Evolutionary conservation across 768 basidiomycete genomes (phyloP).

Genomic region (Termitomyces sp.): DNA sequence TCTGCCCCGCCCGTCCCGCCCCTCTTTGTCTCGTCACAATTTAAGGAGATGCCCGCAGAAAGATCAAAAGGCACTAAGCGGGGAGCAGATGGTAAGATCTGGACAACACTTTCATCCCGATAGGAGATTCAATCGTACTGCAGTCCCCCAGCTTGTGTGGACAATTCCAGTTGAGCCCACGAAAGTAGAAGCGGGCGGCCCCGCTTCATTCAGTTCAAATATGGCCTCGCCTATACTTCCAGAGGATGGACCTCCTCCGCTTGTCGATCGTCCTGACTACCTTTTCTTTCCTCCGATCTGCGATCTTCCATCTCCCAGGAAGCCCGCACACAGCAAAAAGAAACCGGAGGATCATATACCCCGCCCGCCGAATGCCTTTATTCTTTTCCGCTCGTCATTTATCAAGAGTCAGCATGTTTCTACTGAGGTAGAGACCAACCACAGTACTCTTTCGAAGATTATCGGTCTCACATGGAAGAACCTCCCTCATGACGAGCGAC

Average conservation of each 20-base stretch:
- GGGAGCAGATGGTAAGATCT: conserved; percentile 28
- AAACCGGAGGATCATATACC: conserved; percentile 74
- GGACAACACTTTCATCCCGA: background rate
- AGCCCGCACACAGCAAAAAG: conserved; percentile 57
- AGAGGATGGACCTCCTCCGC: conserved; percentile 38
- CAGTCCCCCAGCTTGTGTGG: conserved; percentile 43
- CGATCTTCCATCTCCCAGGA: conserved; percentile 30
- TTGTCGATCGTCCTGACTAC: conserved; percentile 32
- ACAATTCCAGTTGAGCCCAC: conserved; percentile 33
- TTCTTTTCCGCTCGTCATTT: conserved; percentile 80
- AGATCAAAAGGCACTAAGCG: conserved; percentile 35
- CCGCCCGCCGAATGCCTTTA: conserved; percentile 82
- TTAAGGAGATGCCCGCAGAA: conserved; percentile 37
- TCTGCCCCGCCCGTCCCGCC: conserved; percentile 2
- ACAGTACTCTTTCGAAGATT: conserved; percentile 80
- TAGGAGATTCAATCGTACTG: conserved; percentile 6
- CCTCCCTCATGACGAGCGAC: conserved; percentile 67
- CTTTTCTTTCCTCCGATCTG: conserved; percentile 55
- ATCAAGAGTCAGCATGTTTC: conserved; percentile 76
- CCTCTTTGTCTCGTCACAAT: conserved; percentile 7
- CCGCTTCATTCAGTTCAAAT: conserved; percentile 52
- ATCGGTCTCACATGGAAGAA: conserved; percentile 81
- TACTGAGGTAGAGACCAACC: conserved; percentile 73
- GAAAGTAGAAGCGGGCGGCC: conserved; percentile 16
- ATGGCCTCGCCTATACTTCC: conserved; percentile 50